Conservation (phyloP, 2,329 filamentous ascomycete species). For the Phaeosphaeriaceae sp. region DNA sequence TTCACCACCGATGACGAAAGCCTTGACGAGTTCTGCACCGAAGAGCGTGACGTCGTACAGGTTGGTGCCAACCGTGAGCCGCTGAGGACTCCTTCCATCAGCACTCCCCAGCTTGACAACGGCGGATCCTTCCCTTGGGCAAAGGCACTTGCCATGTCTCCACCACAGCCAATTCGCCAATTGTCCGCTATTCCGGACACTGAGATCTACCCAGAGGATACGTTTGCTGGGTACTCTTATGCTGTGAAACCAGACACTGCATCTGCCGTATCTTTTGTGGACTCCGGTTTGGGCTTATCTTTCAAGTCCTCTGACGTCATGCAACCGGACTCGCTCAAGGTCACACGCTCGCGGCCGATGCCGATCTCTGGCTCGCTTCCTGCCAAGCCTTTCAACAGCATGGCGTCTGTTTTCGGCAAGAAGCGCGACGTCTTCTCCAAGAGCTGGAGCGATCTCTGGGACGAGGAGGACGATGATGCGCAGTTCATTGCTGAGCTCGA, state of each 20-base stretch:
- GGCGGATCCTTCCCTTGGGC: conserved; percentile 91
- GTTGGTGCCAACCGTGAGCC: conserved; percentile 90
- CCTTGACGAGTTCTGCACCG: conserved; percentile 91
- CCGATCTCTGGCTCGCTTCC: conserved; percentile 83
- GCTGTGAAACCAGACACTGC: conserved; percentile 78
- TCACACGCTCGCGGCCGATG: conserved; percentile 71
- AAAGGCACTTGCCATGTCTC: conserved; percentile 81
- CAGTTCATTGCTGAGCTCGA: conserved; percentile 65
- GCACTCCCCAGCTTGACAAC: conserved; percentile 80
- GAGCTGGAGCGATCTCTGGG: conserved; percentile 99
- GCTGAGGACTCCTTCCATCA: conserved; percentile 91
- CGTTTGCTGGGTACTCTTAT: conserved; percentile 84
- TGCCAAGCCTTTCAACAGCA: conserved; percentile 68
- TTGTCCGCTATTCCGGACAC: conserved; percentile 84
- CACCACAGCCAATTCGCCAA: conserved; percentile 75
- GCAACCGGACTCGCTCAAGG: conserved; percentile 53
- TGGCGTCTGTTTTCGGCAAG: conserved; percentile 81
- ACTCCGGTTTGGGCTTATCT: conserved; percentile 81
- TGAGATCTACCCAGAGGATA: conserved; percentile 80
- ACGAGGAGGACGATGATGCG: conserved; percentile 86
- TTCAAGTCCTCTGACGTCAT: conserved; percentile 71
- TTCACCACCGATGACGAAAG: conserved; percentile 94
- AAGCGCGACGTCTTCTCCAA: conserved; percentile 84
- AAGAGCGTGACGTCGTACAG: conserved; percentile 76
- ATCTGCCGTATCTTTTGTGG: conserved; percentile 82